phyloP scores from a whole-genome alignment of 441 rosid genomes.

The Geranium incanum region DNA sequence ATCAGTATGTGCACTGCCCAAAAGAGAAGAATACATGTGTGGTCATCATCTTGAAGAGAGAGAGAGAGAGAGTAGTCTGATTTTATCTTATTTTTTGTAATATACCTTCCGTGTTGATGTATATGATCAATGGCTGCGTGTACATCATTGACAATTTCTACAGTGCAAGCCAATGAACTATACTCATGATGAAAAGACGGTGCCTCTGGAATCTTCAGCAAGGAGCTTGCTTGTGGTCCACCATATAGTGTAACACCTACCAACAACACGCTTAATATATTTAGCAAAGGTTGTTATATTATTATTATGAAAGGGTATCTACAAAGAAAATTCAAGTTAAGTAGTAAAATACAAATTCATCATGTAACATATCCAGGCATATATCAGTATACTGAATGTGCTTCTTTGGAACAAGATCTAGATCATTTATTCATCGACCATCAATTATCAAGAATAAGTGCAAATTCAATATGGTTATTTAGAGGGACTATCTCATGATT shows the following conservation, averaged over 20 bases:
- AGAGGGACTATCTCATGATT: not conserved
- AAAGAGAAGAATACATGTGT: conserved; percentile 12
- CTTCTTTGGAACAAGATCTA: not conserved
- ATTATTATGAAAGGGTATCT: not conserved
- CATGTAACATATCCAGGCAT: not conserved
- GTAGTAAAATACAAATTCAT: not conserved
- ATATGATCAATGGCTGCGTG: conserved; percentile 76
- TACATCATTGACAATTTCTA: conserved; percentile 86
- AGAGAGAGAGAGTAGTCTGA: not conserved
- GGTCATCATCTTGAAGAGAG: not conserved
- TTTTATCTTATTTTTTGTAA: conserved; percentile 9
- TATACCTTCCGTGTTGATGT: conserved; percentile 83
- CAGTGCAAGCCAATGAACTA: conserved; percentile 75
- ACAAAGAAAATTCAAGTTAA: not conserved
- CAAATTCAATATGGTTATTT: not conserved
- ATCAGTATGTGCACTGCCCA: conserved; percentile 85
- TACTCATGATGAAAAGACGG: conserved; percentile 75
- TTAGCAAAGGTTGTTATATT: not conserved
- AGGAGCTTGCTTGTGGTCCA: conserved; percentile 67
- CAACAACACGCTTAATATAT: conserved; percentile 14
- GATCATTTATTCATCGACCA: not conserved
- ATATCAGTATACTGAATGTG: not conserved
- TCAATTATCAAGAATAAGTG: not conserved
- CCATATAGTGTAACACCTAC: conserved; percentile 77
- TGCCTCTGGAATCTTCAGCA: conserved; percentile 58